A percentile compares a stretch with the other conserved stretches of the same genome.
These are phyloP conservation scores for Rutstroemia sp. DNA, from an alignment of 2,329 filamentous ascomycete genomes.

Conservation along the genomic window DNA sequence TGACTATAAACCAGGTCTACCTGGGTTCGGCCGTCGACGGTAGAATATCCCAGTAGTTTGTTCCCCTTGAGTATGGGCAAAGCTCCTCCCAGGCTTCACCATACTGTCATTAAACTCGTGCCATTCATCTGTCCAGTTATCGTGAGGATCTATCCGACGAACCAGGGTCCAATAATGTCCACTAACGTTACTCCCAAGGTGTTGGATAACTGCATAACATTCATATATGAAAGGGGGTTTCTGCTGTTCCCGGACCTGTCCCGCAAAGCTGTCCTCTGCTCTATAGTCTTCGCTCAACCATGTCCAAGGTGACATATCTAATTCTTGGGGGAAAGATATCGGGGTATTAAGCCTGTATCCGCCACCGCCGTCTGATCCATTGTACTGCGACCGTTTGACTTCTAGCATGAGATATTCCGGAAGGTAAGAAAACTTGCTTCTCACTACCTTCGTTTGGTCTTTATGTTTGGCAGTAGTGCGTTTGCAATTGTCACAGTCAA, in stretches of 20 bases:
- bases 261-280: neutral
- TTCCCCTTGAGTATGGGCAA: slow-evolving; percentile 1
- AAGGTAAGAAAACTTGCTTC: neutral
- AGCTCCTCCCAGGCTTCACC: neutral
- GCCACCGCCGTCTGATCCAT: too few species aligned
- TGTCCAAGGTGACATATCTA: slow-evolving; percentile 6
- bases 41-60: neutral
- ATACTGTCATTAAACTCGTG: slow-evolving; percentile 5
- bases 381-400: neutral
- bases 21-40: neutral
- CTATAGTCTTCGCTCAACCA: neutral
- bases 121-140: slow-evolving; percentile 3
- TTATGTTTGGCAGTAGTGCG: neutral
- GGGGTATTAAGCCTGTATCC: neutral
- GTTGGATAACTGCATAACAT: slow-evolving; percentile 2
- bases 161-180: slow-evolving; percentile 6
- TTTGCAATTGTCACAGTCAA: neutral
- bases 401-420: slow-evolving; percentile 2
- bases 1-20: too few species aligned
- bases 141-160: slow-evolving; percentile 3
- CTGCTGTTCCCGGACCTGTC: neutral
- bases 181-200: neutral
- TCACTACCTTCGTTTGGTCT: neutral
- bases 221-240: slow-evolving; percentile 6
- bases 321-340: neutral